A percentile compares a stretch with the other conserved stretches of the same genome.
Conservation (phyloP, 768 basidiomycete species). For the Pulveroboletus sp. region DNA sequence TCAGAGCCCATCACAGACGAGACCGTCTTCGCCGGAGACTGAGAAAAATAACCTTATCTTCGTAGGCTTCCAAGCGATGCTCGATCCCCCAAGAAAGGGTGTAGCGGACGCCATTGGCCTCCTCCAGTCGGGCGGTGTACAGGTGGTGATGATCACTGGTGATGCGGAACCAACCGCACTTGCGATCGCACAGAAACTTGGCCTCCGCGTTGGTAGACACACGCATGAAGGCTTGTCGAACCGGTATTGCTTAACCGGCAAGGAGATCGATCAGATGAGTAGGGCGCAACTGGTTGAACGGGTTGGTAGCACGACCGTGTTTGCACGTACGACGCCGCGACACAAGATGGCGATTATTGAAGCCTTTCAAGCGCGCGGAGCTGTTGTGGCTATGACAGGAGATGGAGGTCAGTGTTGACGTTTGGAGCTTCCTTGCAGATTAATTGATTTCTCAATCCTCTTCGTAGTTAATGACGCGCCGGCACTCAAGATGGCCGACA, state of each 20-base stretch:
- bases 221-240: conserved; percentile 26
- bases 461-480: conserved; percentile 88
- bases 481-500: conserved; percentile 96
- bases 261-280: conserved; percentile 81
- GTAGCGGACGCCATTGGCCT: conserved; percentile 86
- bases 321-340: conserved; percentile 92
- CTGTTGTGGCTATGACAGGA: conserved; percentile 95
- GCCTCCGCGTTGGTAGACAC: conserved; percentile 62
- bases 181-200: conserved; percentile 83
- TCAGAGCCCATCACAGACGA: conserved; percentile 23
- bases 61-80: conserved; percentile 92
- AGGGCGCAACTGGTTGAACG: conserved; percentile 79
- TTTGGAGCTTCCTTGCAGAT: background rate
- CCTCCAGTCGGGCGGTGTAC: conserved; percentile 83
- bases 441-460: background rate
- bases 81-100: conserved; percentile 90
- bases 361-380: conserved; percentile 87
- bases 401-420: conserved; percentile 73
- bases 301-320: conserved; percentile 81
- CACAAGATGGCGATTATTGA: conserved; percentile 98
- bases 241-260: conserved; percentile 69
- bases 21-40: conserved; percentile 34
- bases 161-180: conserved; percentile 91
- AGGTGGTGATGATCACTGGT: conserved; percentile 98
- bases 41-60: conserved; percentile 68